Evolutionary conservation across 2,329 filamentous ascomycete species (phyloP).

Genomic region (Colletotrichum sp.): DNA sequence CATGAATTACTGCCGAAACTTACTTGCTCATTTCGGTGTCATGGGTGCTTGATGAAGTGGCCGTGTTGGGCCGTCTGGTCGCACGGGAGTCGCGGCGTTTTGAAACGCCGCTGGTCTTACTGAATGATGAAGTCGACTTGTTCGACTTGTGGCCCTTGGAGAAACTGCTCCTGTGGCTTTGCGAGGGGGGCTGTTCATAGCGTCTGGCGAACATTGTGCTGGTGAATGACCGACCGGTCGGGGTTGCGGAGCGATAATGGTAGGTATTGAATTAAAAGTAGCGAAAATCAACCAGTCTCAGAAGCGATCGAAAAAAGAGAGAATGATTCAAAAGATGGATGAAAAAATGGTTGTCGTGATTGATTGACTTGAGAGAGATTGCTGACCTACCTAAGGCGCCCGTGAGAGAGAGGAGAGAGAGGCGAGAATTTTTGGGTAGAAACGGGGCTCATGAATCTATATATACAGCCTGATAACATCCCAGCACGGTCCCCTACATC

Average conservation of each 20-base stretch:
- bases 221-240: not conserved
- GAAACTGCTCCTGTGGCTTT: constrained; percentile 52
- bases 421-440: constrained; percentile 17
- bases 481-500: constrained; percentile 14
- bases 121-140: constrained; percentile 60
- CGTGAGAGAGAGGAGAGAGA: constrained; percentile 17
- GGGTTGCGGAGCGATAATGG: not conserved
- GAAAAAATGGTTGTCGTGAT: not conserved
- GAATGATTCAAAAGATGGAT: not conserved
- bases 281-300: not conserved
- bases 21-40: constrained; percentile 51
- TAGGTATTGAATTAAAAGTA: not conserved
- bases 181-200: constrained; percentile 42
- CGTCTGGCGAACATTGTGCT: constrained; percentile 55
- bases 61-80: constrained; percentile 53
- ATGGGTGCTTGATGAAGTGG: constrained; percentile 41
- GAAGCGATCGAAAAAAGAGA: not conserved
- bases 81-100: constrained; percentile 59
- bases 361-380: not conserved
- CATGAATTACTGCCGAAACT: constrained; percentile 22
- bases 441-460: constrained; percentile 14
- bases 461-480: constrained; percentile 15
- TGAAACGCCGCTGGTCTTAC: constrained; percentile 57
- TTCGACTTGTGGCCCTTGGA: constrained; percentile 55
- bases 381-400: constrained; percentile 38